These are phyloP conservation scores for Aspergillus fijiensis DNA, from an alignment of 2,329 filamentous ascomycete genomes.

Conservation along the genomic window DNA sequence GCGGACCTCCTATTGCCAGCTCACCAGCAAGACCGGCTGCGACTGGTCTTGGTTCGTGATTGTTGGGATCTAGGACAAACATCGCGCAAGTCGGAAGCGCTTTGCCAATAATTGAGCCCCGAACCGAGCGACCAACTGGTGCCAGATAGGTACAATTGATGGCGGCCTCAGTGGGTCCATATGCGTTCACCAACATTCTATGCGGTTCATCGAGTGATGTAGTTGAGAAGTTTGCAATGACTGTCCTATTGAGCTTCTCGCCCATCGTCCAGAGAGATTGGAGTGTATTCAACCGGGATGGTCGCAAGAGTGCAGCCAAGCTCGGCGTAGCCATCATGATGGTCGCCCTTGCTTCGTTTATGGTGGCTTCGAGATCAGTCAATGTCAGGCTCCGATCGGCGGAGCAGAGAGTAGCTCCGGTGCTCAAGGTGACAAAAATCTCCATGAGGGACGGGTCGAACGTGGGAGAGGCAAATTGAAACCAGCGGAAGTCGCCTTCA, in stretches of 20 bases:
- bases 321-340: conserved; percentile 43
- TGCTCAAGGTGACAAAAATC: conserved; percentile 31
- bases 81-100: conserved; percentile 38
- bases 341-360: conserved; percentile 33
- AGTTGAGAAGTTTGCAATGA: conserved; percentile 33
- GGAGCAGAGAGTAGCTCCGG: conserved; percentile 38
- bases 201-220: conserved; percentile 3
- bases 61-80: conserved; percentile 28
- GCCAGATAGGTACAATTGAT: conserved; percentile 30
- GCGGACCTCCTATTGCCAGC: conserved; percentile 41
- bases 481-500: conserved; percentile 34
- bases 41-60: conserved; percentile 33
- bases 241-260: conserved; percentile 34
- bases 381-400: conserved; percentile 31
- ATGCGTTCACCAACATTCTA: conserved; percentile 32
- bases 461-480: conserved; percentile 39
- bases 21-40: conserved; percentile 48
- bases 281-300: conserved; percentile 25
- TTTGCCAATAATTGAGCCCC: conserved; percentile 40
- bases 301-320: conserved; percentile 36
- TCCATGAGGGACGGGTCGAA: conserved; percentile 35
- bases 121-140: conserved; percentile 19
- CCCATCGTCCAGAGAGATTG: conserved; percentile 36
- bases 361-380: conserved; percentile 27
- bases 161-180: conserved; percentile 36